Base-by-base conservation (phyloP, 2,329 filamentous ascomycete genomes). In the Pseudogymnoascus sp. region DNA sequence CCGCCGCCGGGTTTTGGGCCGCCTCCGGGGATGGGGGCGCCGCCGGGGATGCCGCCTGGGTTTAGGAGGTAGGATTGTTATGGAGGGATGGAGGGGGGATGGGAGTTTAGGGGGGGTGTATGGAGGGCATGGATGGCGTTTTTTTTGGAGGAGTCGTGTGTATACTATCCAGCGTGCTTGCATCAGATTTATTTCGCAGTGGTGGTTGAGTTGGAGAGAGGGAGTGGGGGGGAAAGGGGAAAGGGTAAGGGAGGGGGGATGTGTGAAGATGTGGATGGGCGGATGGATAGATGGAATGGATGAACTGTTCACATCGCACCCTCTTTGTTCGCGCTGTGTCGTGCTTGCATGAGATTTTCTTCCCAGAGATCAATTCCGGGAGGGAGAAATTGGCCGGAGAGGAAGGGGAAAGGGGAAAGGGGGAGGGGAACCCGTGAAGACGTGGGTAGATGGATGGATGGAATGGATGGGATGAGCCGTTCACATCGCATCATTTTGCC, bases 1-100 rank as follows among this genome's bases (percentile, higher is more conserved):
- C 67, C 70, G 58, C 73, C 74, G 10, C 65, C 67, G 21, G 68
- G 68, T 2, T 72, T 72, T 64, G 69, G 66, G 35, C 35, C 35
- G 5, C 37, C 31, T 11, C 31, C 31, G 31, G 31, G 31, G 31
- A 12, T 35, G 2, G 38, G 38, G 38, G 38, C 6, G 38, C 38
- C 38, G 38, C 38, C 38, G 38, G 38, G 38, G 38, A 49, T 60
- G 55, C 66, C 66, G 23, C 64, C 55, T 6, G 69, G 70, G 12
- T 66, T 41, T 41, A 41, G 38, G 38, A 4, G 38, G 38, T 41
- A 41, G 38, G 7, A 19, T 19, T 19, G 19, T 41, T 41, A 5
- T 19, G 8, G 16, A 6, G 8, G 16, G 8, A 11, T 19, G 19
- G 19, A 19, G 19, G 38, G 38, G 16, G 38, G 38, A 41, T 41